phyloP scores from a whole-genome alignment of 495 filamentous ascomycete species.

The Podospora bellae-mahoneyi region DNA sequence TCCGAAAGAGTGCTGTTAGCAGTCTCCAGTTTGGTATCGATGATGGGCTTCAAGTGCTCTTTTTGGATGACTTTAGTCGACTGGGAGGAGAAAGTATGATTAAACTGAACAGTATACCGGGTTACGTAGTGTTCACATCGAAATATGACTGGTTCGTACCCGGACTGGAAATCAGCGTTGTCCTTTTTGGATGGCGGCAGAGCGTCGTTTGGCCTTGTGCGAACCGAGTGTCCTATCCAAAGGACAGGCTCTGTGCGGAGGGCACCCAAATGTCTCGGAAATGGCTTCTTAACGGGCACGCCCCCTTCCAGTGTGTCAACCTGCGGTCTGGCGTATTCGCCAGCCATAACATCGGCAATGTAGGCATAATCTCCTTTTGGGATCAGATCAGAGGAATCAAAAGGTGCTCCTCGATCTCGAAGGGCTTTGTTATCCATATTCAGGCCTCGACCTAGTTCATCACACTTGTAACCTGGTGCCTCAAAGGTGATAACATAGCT shows the following conservation, averaged over 20 bases:
- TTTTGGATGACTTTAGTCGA: slow-evolving; percentile 19
- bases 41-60: slow-evolving; percentile 20
- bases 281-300: slow-evolving; percentile 12
- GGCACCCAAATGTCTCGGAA: slow-evolving; percentile 28
- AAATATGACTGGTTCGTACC: slow-evolving; percentile 22
- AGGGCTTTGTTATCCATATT: slow-evolving; percentile 20
- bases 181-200: slow-evolving; percentile 3
- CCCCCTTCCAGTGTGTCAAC: slow-evolving; percentile 15
- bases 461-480: slow-evolving; percentile 32
- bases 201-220: slow-evolving; percentile 5
- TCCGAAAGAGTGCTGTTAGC: slow-evolving; percentile 14
- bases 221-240: slow-evolving; percentile 25
- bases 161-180: slow-evolving; percentile 15
- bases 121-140: slow-evolving; percentile 31
- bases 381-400: slow-evolving; percentile 21
- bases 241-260: slow-evolving; percentile 29
- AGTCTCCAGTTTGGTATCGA: slow-evolving; percentile 25
- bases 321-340: slow-evolving; percentile 26
- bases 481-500: slow-evolving; percentile 28
- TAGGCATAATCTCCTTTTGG: slow-evolving; percentile 28
- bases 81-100: slow-evolving; percentile 26
- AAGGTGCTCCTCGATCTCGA: slow-evolving; percentile 19
- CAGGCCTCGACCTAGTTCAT: slow-evolving; percentile 19
- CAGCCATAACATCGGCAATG: slow-evolving; percentile 19
- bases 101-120: slow-evolving; percentile 30